Evolutionary conservation across 352 stramenopile genomes (phyloP).

Genomic region (Phytopythium delawarense): DNA sequence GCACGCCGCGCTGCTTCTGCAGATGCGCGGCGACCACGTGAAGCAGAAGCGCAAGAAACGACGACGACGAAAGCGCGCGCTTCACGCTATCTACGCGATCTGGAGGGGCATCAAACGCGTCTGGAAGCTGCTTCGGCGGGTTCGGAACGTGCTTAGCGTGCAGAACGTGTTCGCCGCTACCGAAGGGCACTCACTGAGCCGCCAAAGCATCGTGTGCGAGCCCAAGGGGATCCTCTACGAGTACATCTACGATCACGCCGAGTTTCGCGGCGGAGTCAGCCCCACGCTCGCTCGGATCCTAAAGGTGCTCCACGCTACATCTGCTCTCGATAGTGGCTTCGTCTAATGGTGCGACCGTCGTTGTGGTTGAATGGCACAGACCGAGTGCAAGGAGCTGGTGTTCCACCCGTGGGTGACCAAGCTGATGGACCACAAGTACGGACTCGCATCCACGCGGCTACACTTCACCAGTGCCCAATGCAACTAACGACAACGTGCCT

Average conservation of each 20-base stretch:
- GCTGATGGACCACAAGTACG: slow-evolving; percentile 75
- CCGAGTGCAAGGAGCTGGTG: slow-evolving; percentile 74
- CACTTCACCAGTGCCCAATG: background rate
- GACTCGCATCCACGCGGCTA: background rate
- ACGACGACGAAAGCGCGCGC: slow-evolving; percentile 19
- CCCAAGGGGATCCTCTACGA: slow-evolving; percentile 81
- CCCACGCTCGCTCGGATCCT: slow-evolving; percentile 59
- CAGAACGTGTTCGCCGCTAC: slow-evolving; percentile 55
- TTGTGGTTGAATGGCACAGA: slow-evolving; percentile 26
- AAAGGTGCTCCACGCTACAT: slow-evolving; percentile 26
- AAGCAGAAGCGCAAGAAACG: slow-evolving; percentile 12
- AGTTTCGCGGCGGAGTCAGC: slow-evolving; percentile 54
- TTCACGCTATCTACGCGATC: slow-evolving; percentile 22
- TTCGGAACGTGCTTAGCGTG: slow-evolving; percentile 57
- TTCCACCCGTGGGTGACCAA: slow-evolving; percentile 73
- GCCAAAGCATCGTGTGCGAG: slow-evolving; percentile 66
- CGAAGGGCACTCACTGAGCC: slow-evolving; percentile 27
- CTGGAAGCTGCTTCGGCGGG: slow-evolving; percentile 38
- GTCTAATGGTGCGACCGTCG: background rate
- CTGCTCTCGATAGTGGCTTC: background rate
- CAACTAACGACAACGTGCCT: background rate
- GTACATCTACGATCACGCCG: slow-evolving; percentile 76
- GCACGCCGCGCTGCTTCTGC: slow-evolving; percentile 34
- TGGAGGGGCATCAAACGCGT: slow-evolving; percentile 40
- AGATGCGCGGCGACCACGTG: slow-evolving; percentile 47